Evolutionary conservation across 176 grass and related monocot genomes (phyloP), one percentile per base, ranked within the genome.

Genomic region (Panicum miliaceum): DNA sequence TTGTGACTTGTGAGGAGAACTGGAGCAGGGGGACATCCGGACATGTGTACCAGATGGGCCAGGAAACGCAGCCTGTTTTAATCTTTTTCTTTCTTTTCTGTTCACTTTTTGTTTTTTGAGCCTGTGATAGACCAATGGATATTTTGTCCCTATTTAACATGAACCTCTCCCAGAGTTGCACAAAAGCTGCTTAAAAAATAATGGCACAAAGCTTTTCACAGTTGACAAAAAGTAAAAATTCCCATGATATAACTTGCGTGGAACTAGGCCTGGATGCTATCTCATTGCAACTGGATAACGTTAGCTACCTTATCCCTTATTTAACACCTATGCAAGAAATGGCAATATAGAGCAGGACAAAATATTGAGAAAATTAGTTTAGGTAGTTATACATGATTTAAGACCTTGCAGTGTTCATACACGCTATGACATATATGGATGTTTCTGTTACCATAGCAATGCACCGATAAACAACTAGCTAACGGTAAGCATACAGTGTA

Each of bases 1-100:
- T 57, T n/a, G n/a, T 60, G 57, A 60, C 57, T 60, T 60, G n/a
- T 60, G 23, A 60, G 57, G 48, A 51, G 48, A n/a, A 60, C 57
- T 26, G 11, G n/a, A 26, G 56, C 22, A 59, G 56, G 56, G 56
- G 56, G 3, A 8, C n/a, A n/a, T n/a, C n/a, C n/a, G n/a, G n/a
- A n/a, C 12, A 60, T 26, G 9, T 26, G 9, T 9, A 1, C 57
- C 20, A 57, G 53, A 54, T 54, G 19, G 53, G 8, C 53, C 18
- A 26, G n/a, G 57, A 60, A 54, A 60, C 26, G 23, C n/a, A 26
- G 23, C 56, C 19, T 0, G 56, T 58, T 23, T 2, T 58, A 23
- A 23, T 58, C 22, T 58, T 23, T 58, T 58, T 23, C 56, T 58
- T 23, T 23, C 9, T n/a, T 58, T 22, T 56, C 53, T 56, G 8